Evolutionary conservation across 148 eudicot species (phyloP).

Genomic region (Vaccinium darrowii): DNA sequence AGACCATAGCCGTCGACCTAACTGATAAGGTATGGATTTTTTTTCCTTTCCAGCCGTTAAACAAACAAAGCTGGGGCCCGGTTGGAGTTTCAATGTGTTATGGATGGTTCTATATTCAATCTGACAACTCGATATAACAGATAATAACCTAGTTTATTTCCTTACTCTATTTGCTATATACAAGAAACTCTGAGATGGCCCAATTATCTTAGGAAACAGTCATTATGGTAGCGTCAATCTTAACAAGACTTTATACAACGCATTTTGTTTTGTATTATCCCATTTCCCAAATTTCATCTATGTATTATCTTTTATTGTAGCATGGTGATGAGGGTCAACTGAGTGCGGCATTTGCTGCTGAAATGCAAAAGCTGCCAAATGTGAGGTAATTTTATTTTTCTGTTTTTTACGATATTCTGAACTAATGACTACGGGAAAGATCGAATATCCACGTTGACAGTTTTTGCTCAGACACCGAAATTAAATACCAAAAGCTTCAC

Average conservation of each 20-base stretch:
- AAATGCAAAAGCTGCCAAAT: constrained; percentile 81
- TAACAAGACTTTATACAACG: neutral
- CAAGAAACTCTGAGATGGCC: neutral
- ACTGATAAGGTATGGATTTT: constrained; percentile 65
- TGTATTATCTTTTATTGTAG: constrained; percentile 40
- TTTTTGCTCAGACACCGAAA: neutral
- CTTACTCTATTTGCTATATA: neutral
- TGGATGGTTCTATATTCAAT: neutral
- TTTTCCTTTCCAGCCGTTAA: constrained; percentile 5
- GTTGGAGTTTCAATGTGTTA: neutral
- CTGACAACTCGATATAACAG: neutral
- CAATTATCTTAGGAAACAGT: neutral
- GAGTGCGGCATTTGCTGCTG: constrained; percentile 67
- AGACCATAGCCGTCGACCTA: constrained; percentile 71
- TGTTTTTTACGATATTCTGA: neutral
- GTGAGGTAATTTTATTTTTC: constrained; percentile 63
- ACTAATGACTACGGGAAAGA: neutral
- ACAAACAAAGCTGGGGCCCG: neutral
- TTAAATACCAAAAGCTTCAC: neutral
- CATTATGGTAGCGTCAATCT: neutral
- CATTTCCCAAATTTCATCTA: constrained; percentile 4
- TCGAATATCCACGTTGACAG: neutral
- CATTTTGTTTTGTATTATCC: constrained; percentile 1
- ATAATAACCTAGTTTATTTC: neutral
- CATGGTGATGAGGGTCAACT: constrained; percentile 83